Base-by-base conservation (phyloP, 2,329 filamentous ascomycete genomes). In the Cyphellophora europaea region DNA sequence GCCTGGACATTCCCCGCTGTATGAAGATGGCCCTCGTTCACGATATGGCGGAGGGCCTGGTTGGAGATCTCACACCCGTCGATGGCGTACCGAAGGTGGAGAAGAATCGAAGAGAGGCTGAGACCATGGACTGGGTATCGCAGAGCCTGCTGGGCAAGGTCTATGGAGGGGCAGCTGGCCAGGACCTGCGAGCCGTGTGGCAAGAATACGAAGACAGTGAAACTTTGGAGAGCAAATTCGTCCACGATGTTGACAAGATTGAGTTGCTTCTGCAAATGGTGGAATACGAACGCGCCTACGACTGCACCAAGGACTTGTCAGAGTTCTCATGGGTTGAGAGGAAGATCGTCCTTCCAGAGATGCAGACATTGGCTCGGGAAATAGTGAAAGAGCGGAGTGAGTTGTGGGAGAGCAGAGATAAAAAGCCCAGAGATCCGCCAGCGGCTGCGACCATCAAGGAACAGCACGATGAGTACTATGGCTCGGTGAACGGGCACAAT, bases 201-300 rank as follows among this genome's bases (percentile, higher is more conserved):
- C 80, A 93, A 53, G 91, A 98, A 60, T 98, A 98, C 54, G 91
- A 98, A 60, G 85, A 91, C 50, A 79, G 77, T 12, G 53, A 79
- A 62, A 96, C 91, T 6, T 63, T 79, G 11, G 89, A 98, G 56
- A 84, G 82, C 48, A 70, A 79, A 42, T 96, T 89, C 45, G 91
- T 98, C 28, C 91, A 98, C 57, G 91, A 98, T 57, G 76, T 98
- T 40, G 91, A 98, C 63, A 96, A 96, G 77, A 78, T 98, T 58
- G 91, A 98, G 65, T 66, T 98, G 46, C 63, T 98, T 42, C 65
- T 93, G 53, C 91, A 98, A 66, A 95, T 95, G 83, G 67, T 93
- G 18, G 91, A 98, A 60, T 98, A 98, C 54, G 91, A 98, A 72
- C 79, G 82, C 50, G 63, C 70, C 10, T 68, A 75, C 32, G 62